These are phyloP conservation scores for Acanthamoeba polyphaga DNA, from an alignment of 208 protist genomes.

Conservation along the genomic window DNA sequence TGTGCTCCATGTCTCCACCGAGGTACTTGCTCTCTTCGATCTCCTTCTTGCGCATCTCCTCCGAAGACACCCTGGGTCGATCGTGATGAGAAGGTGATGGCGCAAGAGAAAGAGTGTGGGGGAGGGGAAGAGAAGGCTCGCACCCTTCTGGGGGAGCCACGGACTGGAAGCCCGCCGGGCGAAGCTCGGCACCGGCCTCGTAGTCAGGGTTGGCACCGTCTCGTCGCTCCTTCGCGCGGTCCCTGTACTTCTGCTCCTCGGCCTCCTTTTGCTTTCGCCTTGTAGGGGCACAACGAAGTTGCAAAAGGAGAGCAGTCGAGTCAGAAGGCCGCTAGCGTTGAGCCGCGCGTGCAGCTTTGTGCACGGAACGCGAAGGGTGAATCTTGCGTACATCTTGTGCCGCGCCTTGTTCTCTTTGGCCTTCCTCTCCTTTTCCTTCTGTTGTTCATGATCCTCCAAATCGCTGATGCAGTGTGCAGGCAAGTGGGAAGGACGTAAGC, in stretches of 20 bases:
- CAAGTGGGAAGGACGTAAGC: not conserved
- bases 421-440: not conserved
- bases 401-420: constrained; percentile 25
- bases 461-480: not conserved
- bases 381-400: not conserved
- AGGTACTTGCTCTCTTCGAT: constrained; percentile 89
- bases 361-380: too few relatives aligned
- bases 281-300: too few relatives aligned
- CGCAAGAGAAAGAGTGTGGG: not conserved
- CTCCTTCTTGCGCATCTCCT: constrained; percentile 56
- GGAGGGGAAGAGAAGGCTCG: not conserved
- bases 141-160: not conserved
- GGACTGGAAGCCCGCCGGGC: not conserved
- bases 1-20: constrained; percentile 91
- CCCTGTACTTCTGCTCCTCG: constrained; percentile 59
- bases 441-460: not conserved
- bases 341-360: not conserved
- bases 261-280: constrained; percentile 40
- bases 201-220: constrained; percentile 61
- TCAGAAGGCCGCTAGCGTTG: not conserved
- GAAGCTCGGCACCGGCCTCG: not conserved
- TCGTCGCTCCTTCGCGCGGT: constrained; percentile 72
- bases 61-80: not conserved
- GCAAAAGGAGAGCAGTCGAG: not conserved
- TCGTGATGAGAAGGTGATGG: not conserved